Evolutionary conservation across 1,284 basidiomycete genomes (phyloP), one percentile per base, ranked within the genome.

Genomic region (Trametes polyzona): DNA sequence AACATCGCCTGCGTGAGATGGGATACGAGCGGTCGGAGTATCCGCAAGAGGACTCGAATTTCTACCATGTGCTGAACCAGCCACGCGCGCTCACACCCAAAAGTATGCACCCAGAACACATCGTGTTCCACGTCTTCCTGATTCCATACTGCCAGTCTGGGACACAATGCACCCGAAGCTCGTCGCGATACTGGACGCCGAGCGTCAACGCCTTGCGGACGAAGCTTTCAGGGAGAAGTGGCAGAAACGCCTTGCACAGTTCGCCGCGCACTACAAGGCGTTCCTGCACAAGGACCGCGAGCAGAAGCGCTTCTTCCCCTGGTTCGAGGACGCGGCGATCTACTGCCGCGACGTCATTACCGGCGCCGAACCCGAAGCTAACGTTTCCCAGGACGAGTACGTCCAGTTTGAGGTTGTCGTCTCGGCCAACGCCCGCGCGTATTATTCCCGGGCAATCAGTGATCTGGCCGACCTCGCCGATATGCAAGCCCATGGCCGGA

Each of bases 91-190:
- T 54, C 24, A 58, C 57, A 2, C 23, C 56, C 3, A 27, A 35
- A 8, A 58, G 57, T 58, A 36, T 2, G 14, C 26, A 7, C 19
- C 19, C n/a, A 7, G 7, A 9, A 30, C 4, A 9, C 24, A 16
- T 29, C 30, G 10, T n/a, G n/a, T n/a, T n/a, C n/a, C n/a, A n/a
- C n/a, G 11, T 24, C 6, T 26, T 41, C 4, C 24, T 10, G 11
- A 16, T 4, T 29, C 11, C 21, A 3, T n/a, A n/a, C 4, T n/a
- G n/a, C 2, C 41, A 55, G 57, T 54, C 17, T 58, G 57, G 57
- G 51, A 47, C n/a, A 46, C 19, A 0, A 55, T 58, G 23, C 37
- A 39, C 11, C 57, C 57, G 14, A 55, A 47, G 39, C 36, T 58
- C 4, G 14, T 47, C 3, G 39, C 10, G 14, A 47, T 55, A 7